These are phyloP conservation scores for Candida xiaguanensis DNA, from an alignment of 805 yeast species.

Conservation along the genomic window DNA sequence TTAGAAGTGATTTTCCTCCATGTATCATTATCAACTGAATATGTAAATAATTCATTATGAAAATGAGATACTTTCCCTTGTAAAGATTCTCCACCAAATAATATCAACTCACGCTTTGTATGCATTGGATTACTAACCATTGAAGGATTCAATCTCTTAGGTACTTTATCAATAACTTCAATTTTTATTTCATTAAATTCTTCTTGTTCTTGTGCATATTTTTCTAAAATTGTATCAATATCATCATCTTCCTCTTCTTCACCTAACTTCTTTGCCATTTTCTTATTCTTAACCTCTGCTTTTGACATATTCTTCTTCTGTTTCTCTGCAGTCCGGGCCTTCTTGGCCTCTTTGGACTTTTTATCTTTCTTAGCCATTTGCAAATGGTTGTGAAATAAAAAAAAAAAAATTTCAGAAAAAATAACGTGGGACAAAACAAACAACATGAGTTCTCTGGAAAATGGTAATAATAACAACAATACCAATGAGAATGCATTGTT, in stretches of 20 bases:
- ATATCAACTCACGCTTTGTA: constrained; percentile 69
- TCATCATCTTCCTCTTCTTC: constrained; percentile 84
- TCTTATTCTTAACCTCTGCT: constrained; percentile 71
- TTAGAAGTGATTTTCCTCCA: constrained; percentile 82
- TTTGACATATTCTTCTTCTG: constrained; percentile 71
- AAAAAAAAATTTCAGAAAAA: background rate
- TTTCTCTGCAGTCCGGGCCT: constrained; percentile 83
- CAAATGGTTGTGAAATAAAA: constrained; percentile 4
- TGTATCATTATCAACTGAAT: constrained; percentile 67
- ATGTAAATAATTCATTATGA: constrained; percentile 76
- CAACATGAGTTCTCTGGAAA: constrained; percentile 2
- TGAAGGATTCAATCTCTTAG: constrained; percentile 68
- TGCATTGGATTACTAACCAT: constrained; percentile 73
- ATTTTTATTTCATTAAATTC: constrained; percentile 69
- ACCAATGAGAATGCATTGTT: constrained; percentile 22
- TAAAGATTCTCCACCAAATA: constrained; percentile 88
- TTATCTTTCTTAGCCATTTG: constrained; percentile 86
- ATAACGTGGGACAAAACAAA: background rate
- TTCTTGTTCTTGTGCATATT: constrained; percentile 76
- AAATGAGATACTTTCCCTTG: constrained; percentile 55
- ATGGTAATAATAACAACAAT: background rate
- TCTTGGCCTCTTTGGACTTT: constrained; percentile 86
- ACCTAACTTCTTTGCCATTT: constrained; percentile 67
- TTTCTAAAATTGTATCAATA: constrained; percentile 76
- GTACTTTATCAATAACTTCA: constrained; percentile 56